Evolutionary conservation across 2,329 filamentous ascomycete species (phyloP).

Genomic region (Podosphaera aphanis): DNA sequence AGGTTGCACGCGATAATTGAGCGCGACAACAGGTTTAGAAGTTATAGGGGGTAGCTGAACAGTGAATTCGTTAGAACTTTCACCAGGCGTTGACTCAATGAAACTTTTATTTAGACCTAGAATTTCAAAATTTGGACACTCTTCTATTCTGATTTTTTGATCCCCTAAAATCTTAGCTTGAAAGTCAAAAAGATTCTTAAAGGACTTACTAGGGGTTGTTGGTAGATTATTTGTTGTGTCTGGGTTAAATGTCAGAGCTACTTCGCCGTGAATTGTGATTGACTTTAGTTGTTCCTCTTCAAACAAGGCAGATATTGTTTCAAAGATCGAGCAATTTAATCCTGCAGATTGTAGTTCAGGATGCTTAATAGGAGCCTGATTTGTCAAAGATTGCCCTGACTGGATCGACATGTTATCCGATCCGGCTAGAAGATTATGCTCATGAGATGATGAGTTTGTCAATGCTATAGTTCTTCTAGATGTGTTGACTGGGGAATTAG

Average conservation of each 20-base stretch:
- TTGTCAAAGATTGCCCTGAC: slow-evolving; percentile 59
- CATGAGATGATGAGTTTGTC: slow-evolving; percentile 36
- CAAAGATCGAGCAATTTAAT: slow-evolving; percentile 70
- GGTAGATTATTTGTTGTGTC: slow-evolving; percentile 17
- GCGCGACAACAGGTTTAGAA: slow-evolving; percentile 50
- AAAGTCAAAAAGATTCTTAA: background rate
- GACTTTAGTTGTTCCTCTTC: slow-evolving; percentile 48
- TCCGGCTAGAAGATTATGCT: slow-evolving; percentile 23
- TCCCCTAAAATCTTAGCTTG: slow-evolving; percentile 20
- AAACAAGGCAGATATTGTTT: slow-evolving; percentile 72
- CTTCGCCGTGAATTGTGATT: slow-evolving; percentile 61
- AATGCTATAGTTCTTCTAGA: slow-evolving; percentile 21
- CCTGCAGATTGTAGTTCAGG: slow-evolving; percentile 60
- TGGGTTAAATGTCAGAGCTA: slow-evolving; percentile 63
- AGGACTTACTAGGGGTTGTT: slow-evolving; percentile 21
- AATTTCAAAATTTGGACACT: slow-evolving; percentile 69
- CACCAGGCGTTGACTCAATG: slow-evolving; percentile 40
- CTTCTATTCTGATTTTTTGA: slow-evolving; percentile 61
- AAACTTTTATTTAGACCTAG: slow-evolving; percentile 88
- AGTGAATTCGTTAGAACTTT: slow-evolving; percentile 56
- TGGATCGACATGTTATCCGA: slow-evolving; percentile 84
- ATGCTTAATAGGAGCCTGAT: slow-evolving; percentile 48
- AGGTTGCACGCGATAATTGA: slow-evolving; percentile 75
- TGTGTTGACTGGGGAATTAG: background rate
- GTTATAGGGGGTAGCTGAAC: slow-evolving; percentile 49